These are phyloP conservation scores for Suillus variegatus DNA, from an alignment of 768 basidiomycete genomes.

Conservation along the genomic window DNA sequence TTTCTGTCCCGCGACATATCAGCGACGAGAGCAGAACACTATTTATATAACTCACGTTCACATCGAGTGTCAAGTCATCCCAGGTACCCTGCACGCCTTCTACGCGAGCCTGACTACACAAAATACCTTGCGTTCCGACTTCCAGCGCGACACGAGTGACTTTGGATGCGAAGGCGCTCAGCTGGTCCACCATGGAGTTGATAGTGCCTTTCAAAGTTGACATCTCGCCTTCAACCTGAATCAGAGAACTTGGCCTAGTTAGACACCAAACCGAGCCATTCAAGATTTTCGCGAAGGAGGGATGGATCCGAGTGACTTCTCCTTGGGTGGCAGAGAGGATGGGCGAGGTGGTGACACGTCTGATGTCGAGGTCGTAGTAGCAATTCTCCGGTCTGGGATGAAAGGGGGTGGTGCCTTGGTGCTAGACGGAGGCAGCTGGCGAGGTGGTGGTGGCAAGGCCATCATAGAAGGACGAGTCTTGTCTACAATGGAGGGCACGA, in stretches of 20 bases:
- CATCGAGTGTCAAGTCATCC: conserved; percentile 86
- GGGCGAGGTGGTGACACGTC: conserved; percentile 83
- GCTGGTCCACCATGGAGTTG: conserved; percentile 93
- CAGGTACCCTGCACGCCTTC: conserved; percentile 93
- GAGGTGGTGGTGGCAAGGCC: conserved; percentile 79
- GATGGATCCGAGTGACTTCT: too few relatives aligned
- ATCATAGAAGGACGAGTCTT: conserved; percentile 86
- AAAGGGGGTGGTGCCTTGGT: conserved; percentile 77
- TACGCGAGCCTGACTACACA: conserved; percentile 89
- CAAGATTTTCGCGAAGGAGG: too few relatives aligned
- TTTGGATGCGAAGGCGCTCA: conserved; percentile 85
- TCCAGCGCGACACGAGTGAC: conserved; percentile 83
- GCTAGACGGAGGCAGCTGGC: conserved; percentile 66
- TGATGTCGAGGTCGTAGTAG: conserved; percentile 43
- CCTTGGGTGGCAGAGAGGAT: conserved; percentile 80
- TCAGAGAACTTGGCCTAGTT: conserved; percentile 26
- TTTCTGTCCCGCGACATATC: conserved; percentile 49
- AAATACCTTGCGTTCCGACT: conserved; percentile 87
- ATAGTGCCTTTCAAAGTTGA: conserved; percentile 79
- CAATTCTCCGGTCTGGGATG: conserved; percentile 67
- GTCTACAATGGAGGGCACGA: conserved; percentile 56
- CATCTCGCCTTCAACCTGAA: conserved; percentile 89
- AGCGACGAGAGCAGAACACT: not conserved
- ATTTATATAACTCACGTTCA: conserved; percentile 60
- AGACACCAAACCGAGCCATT: too few relatives aligned